Evolutionary conservation across 139 green algal genomes (phyloP), one percentile per base, ranked within the genome.

Genomic region (Parachlorella kessleri): DNA sequence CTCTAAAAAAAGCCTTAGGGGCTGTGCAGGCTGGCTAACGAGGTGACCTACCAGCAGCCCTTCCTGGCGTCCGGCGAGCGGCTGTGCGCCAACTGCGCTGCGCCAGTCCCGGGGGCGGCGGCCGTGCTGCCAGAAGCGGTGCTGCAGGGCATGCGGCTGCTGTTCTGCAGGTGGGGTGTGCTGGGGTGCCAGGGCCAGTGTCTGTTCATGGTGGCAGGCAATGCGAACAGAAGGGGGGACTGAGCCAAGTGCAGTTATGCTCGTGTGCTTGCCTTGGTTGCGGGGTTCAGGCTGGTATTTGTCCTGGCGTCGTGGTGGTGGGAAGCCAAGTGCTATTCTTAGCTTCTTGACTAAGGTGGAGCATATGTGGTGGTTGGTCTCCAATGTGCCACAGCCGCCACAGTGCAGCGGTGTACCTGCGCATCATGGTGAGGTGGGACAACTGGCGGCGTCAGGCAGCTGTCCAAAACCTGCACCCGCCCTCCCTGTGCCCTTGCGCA

Each of bases 61-160:
- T 93, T 94, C 78, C 75, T 72, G 2, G 73, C 35, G 7, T 63
- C 40, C 55, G 75, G 74, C 23, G 63, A 18, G 2, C 87, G 92
- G 26, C 85, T 93, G 41, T 96, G 92, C 84, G 66, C 94, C 39
- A 73, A 86, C 74, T 96, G 92, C 84, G 55, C 78, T 39, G 78
- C 80, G 66, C 5, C 59, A 33, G 86, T 90, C 38, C 75, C 71
- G 3, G 72, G 39, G 64, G 81, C 66, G 55, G 42, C 33, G 38
- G 67, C 32, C 4, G 41, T 81, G 72, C 70, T 84, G 2, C 26
- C 83, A 7, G 74, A 81, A 9, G 75, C 80, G 0, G 64, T 89
- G 69, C 84, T 94, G 36, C 69, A 90, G 18, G 84, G 72, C 30
- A 85, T 78, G 0, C 70, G 82, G 40, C 83, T 85, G 65, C 85